Percentiles rank a stretch among this genome's conserved stretches.
Conservation (phyloP, 495 filamentous ascomycete species). For the Diplogelasinospora grovesii region DNA sequence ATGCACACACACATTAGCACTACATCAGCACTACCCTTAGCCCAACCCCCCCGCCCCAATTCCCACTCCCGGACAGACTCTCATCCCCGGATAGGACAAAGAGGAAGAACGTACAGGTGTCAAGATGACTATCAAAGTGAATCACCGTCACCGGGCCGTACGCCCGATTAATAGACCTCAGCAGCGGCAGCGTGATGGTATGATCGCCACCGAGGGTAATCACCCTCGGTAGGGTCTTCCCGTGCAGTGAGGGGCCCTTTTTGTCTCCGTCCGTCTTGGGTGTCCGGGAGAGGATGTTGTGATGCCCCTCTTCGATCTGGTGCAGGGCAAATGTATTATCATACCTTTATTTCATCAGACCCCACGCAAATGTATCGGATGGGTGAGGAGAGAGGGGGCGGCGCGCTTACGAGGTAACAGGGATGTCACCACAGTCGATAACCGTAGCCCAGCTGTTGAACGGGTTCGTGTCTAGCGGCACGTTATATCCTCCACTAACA, state of each 20-base stretch:
- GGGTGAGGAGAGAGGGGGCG: too few species aligned
- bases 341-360: slow-evolving; percentile 26
- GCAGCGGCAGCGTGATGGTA: slow-evolving; percentile 70
- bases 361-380: neutral
- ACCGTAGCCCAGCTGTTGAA: slow-evolving; percentile 71
- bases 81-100: too few species aligned
- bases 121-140: slow-evolving; percentile 78
- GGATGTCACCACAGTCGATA: slow-evolving; percentile 81
- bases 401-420: slow-evolving; percentile 56
- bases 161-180: slow-evolving; percentile 68
- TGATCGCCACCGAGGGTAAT: slow-evolving; percentile 82
- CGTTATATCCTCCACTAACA: slow-evolving; percentile 71
- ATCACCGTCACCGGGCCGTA: slow-evolving; percentile 77
- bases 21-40: too few species aligned
- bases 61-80: too few species aligned
- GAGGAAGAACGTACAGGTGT: slow-evolving; percentile 67
- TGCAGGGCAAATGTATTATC: slow-evolving; percentile 72
- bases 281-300: slow-evolving; percentile 41
- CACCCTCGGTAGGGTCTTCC: slow-evolving; percentile 51
- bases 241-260: slow-evolving; percentile 42
- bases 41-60: too few species aligned
- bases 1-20: slow-evolving; percentile 30
- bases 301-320: slow-evolving; percentile 70
- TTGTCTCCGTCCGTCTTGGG: slow-evolving; percentile 43
- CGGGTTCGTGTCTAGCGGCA: slow-evolving; percentile 71